These are phyloP conservation scores for Geosmithia morbida DNA, from an alignment of 2,329 filamentous ascomycete species.

Conservation along the genomic window DNA sequence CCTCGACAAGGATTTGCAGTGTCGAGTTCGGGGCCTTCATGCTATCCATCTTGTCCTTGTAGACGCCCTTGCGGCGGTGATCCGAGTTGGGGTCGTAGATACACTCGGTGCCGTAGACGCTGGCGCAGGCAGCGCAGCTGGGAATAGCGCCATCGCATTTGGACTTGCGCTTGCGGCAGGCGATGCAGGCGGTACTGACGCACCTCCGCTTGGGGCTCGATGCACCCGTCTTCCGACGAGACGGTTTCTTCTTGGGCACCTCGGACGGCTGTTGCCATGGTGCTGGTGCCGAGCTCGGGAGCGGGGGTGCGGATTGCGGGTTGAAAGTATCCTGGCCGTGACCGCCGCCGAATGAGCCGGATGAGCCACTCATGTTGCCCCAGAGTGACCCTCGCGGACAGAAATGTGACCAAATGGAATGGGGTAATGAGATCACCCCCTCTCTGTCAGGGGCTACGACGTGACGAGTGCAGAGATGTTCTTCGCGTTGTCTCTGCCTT, in stretches of 20 bases:
- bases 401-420: neutral
- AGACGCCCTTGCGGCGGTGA: conserved; percentile 90
- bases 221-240: conserved; percentile 31
- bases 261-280: neutral
- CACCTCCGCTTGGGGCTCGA: conserved; percentile 51
- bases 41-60: conserved; percentile 83
- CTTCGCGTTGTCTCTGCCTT: neutral
- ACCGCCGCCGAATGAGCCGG: neutral
- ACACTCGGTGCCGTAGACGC: conserved; percentile 82
- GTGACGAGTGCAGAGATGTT: neutral
- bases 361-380: neutral
- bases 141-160: conserved; percentile 89
- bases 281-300: neutral
- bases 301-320: neutral
- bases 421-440: neutral
- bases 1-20: conserved; percentile 81
- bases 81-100: conserved; percentile 95
- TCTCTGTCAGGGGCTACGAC: neutral
- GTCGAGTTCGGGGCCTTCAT: conserved; percentile 79
- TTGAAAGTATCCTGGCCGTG: neutral
- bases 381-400: neutral
- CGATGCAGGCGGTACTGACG: conserved; percentile 74
- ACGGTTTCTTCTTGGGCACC: conserved; percentile 23
- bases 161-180: conserved; percentile 64
- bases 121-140: conserved; percentile 89